Percentiles rank a stretch among this genome's conserved stretches.
These are phyloP conservation scores for Xenosphaeropsis pyriputrescens DNA, from an alignment of 2,329 filamentous ascomycete genomes.

Conservation along the genomic window DNA sequence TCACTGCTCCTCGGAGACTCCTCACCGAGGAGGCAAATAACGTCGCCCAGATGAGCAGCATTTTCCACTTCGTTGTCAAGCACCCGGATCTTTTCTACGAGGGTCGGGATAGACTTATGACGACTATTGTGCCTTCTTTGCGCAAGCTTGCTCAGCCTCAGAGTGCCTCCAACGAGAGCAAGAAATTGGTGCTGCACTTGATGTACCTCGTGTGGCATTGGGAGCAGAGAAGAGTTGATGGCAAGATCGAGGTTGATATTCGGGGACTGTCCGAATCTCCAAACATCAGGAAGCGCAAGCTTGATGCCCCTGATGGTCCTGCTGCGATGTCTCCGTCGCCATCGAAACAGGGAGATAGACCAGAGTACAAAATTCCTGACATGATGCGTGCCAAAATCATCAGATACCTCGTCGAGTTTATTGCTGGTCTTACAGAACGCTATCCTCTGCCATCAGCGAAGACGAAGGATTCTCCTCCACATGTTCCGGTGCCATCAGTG, in stretches of 20 bases:
- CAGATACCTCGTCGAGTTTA: slow-evolving; percentile 92
- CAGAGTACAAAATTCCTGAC: slow-evolving; percentile 54
- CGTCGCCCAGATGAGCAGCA: slow-evolving; percentile 87
- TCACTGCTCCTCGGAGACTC: slow-evolving; percentile 78
- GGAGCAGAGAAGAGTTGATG: slow-evolving; percentile 71
- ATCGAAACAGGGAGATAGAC: slow-evolving; percentile 33
- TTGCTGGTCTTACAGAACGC: slow-evolving; percentile 76
- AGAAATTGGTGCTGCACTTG: slow-evolving; percentile 79
- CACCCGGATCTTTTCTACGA: slow-evolving; percentile 93
- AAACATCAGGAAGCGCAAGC: slow-evolving; percentile 57
- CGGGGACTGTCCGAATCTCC: slow-evolving; percentile 51
- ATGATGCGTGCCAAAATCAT: slow-evolving; percentile 65
- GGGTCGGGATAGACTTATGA: slow-evolving; percentile 78
- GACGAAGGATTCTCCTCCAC: slow-evolving; percentile 35
- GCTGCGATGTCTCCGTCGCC: slow-evolving; percentile 38
- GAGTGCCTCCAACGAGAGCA: slow-evolving; percentile 79
- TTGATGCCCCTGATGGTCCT: slow-evolving; percentile 40
- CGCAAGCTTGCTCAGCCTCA: slow-evolving; percentile 75
- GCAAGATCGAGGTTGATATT: slow-evolving; percentile 27
- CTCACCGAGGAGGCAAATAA: slow-evolving; percentile 91
- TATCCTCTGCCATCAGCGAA: slow-evolving; percentile 63
- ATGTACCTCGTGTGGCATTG: slow-evolving; percentile 86
- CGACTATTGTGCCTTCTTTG: slow-evolving; percentile 76
- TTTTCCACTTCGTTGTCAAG: slow-evolving; percentile 90
- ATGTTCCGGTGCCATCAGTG: slow-evolving; percentile 31